Base-by-base conservation (phyloP, 495 filamentous ascomycete genomes). In the Aspergillus hancockii region DNA sequence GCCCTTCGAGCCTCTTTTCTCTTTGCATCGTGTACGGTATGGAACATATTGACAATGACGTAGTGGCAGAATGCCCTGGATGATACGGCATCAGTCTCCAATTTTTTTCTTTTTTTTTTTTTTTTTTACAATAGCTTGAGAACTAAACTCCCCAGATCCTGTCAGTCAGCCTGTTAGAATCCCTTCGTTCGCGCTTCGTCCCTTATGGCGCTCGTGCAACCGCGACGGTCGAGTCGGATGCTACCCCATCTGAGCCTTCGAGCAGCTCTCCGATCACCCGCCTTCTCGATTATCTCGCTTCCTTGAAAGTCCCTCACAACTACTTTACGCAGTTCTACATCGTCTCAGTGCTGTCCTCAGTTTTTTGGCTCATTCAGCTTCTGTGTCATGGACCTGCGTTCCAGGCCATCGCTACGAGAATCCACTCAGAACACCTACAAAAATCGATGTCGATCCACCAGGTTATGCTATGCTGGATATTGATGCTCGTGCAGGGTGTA, bases 321-420 rank as follows among this genome's bases (percentile, higher is more conserved):
- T 98, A 87, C 80, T 98, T 98, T 74, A 80, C 75, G 8, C 88
- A 92, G 56, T 98, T 96, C 73, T 98, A 98, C 67, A 66, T 90
- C 34, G 67, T 84, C 21, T 95, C 89, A 0, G 63, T 93, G 2
- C 63, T 76, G 6, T 88, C 85, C 43, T 93, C 88, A 1, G 54
- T 87, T 4, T 90, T 97, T 71, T 97, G 94, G 93, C 80, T 76
- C 0, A 45, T 66, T 38, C 90, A 96, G 69, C 79, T 91, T n/a
- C 61, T 85, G 19, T 68, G 61, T 14, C 74, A 80, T 52, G 91
- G 90, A 1, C 52, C 55, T 3, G 64, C 81, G 16, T 80, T 79
- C 60, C 63, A 69, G 50, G 67, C 67, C n/a, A 63, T 80, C 12
- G 72, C 70, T 30, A 63, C 68, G 43, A 70, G 75, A 47, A 64